Percentiles rank a stretch among this genome's conserved stretches.
phyloP scores from a whole-genome alignment of 164 flowering plant species.

The Piper longum region DNA sequence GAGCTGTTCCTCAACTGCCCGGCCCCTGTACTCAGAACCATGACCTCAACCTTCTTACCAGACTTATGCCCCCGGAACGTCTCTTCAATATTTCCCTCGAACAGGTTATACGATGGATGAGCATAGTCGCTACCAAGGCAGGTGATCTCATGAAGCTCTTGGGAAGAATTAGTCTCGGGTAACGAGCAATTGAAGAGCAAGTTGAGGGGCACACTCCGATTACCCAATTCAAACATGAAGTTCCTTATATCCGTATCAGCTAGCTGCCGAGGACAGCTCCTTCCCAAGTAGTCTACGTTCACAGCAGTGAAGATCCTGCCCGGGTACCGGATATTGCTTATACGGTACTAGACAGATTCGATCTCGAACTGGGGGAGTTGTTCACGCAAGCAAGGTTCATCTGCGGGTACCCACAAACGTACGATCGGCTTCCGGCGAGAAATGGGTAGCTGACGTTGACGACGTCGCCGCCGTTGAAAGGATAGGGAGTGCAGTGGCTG shows the following conservation, averaged over 20 bases:
- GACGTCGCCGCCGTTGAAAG: constrained; percentile 1
- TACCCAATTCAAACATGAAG: not conserved
- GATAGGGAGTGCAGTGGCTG: not conserved
- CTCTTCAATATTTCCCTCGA: not conserved
- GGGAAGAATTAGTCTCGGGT: too few species aligned
- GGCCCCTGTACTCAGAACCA: not conserved
- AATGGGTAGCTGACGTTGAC: constrained; percentile 1
- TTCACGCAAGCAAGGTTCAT: not conserved
- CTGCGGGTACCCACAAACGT: not conserved
- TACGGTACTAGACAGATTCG: not conserved
- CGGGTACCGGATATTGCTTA: not conserved
- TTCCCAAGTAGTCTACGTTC: not conserved
- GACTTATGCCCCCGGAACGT: not conserved
- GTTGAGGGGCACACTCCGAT: not conserved
- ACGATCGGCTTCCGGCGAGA: not conserved
- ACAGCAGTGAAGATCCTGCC: not conserved
- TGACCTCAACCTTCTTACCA: not conserved
- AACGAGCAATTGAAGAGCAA: not conserved
- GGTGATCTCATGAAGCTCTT: not conserved
- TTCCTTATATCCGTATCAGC: not conserved
- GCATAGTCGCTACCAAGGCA: not conserved
- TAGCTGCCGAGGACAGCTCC: not conserved
- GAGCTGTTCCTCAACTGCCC: not conserved
- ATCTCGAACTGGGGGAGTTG: not conserved
- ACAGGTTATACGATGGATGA: not conserved